Percentiles rank a stretch among this genome's conserved stretches.
phyloP scores from a whole-genome alignment of 192 early-diverging fungal species.

The Backusella liffmaniae region DNA sequence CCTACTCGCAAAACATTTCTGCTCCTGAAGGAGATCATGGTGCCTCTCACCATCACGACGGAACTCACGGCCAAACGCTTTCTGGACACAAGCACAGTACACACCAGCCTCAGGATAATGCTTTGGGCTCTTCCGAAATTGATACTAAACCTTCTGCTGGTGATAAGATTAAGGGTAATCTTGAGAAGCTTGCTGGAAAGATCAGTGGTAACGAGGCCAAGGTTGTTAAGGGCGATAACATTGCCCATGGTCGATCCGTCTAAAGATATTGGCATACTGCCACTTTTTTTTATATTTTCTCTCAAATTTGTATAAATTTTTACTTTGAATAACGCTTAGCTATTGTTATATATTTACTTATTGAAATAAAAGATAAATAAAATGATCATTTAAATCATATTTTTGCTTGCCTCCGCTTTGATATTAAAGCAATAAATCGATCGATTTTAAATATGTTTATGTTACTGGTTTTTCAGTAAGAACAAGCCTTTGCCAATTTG shows the following conservation, averaged over 20 bases:
- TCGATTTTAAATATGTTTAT: too few species aligned
- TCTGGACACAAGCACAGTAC: neutral
- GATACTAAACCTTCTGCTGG: constrained; percentile 9
- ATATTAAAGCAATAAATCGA: too few species aligned
- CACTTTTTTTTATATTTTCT: neutral
- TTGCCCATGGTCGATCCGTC: constrained; percentile 7
- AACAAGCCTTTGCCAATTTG: too few species aligned
- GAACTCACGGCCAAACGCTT: neutral
- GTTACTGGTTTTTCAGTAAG: too few species aligned
- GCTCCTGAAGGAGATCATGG: neutral
- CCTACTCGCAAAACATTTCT: neutral
- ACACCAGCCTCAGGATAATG: neutral
- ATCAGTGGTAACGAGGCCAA: constrained; percentile 33
- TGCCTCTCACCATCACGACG: neutral
- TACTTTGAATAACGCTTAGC: neutral
- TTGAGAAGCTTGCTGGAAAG: constrained; percentile 32
- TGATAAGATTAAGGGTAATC: constrained; percentile 38
- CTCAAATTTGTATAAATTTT: neutral
- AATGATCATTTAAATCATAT: neutral
- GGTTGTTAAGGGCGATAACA: constrained; percentile 34
- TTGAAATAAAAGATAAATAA: neutral
- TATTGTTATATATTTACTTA: neutral
- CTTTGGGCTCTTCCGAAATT: neutral
- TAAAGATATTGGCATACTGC: neutral
- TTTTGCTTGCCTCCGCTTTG: too few species aligned